These are phyloP conservation scores for Colletotrichum salicis DNA, from an alignment of 2,329 filamentous ascomycete genomes.

Conservation along the genomic window DNA sequence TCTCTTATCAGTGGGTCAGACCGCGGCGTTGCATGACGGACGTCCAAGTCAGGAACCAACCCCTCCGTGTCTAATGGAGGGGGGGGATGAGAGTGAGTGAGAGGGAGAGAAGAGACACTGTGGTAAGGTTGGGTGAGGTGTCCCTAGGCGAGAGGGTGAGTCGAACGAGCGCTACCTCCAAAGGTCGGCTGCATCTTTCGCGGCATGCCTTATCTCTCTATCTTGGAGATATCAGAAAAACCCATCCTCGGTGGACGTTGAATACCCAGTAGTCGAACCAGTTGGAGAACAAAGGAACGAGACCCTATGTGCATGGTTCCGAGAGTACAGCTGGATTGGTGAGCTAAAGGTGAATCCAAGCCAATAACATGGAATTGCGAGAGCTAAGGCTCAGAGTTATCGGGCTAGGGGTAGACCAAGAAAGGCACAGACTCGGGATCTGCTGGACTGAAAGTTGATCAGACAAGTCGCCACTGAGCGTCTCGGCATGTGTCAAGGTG, in stretches of 20 bases:
- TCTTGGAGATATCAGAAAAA: background rate
- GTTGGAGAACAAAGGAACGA: slow-evolving; percentile 13
- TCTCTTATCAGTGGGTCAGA: slow-evolving; percentile 31
- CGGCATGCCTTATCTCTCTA: background rate
- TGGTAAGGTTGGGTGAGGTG: background rate
- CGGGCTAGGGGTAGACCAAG: background rate
- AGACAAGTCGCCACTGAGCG: slow-evolving; percentile 24
- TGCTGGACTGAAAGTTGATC: slow-evolving; percentile 8
- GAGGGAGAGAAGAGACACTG: background rate
- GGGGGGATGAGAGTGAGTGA: background rate
- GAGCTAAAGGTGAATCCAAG: slow-evolving; percentile 16
- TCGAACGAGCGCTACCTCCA: background rate
- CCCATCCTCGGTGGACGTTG: background rate
- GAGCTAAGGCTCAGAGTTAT: background rate
- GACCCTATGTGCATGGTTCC: slow-evolving; percentile 29
- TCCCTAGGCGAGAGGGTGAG: background rate
- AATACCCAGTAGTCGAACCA: background rate
- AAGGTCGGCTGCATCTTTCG: background rate
- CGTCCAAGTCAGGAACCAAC: slow-evolving; percentile 27
- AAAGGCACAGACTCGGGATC: slow-evolving; percentile 17
- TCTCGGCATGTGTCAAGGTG: background rate
- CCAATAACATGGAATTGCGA: slow-evolving; percentile 14
- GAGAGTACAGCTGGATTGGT: slow-evolving; percentile 3
- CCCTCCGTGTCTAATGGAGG: slow-evolving; percentile 27
- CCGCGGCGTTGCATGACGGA: background rate